A percentile compares a stretch with the other conserved stretches of the same genome.
Evolutionary conservation across 345 rosid species (phyloP).

Genomic region (Salix koriyanagi): DNA sequence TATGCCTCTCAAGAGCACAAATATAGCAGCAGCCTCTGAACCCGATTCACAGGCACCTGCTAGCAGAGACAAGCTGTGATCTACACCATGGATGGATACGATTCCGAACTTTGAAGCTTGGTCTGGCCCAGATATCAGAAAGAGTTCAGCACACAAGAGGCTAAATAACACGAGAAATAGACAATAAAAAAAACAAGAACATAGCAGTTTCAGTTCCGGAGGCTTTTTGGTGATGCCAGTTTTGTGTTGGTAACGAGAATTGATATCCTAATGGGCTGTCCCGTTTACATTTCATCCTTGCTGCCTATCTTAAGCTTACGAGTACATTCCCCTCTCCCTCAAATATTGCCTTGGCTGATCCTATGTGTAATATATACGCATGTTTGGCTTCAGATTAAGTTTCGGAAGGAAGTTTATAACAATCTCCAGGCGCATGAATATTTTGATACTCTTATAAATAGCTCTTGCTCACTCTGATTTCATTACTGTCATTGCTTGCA

Average conservation of each 20-base stretch:
- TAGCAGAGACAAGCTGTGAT: slow-evolving; percentile 34
- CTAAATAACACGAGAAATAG: neutral
- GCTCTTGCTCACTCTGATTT: neutral
- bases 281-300: neutral
- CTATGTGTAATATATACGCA: no score
- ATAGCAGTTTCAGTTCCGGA: neutral
- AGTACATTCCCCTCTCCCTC: neutral
- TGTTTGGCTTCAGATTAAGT: no score
- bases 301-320: neutral
- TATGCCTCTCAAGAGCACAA: slow-evolving; percentile 46
- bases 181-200: no score
- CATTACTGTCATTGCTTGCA: neutral
- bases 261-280: neutral
- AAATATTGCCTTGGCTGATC: neutral
- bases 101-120: neutral
- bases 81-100: neutral
- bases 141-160: neutral
- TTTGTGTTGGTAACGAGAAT: neutral
- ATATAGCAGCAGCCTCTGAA: slow-evolving; percentile 13
- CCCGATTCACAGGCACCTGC: slow-evolving; percentile 26
- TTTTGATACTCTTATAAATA: neutral
- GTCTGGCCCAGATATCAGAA: neutral
- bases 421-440: neutral
- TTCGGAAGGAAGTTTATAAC: neutral
- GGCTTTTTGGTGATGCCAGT: neutral